These are phyloP conservation scores for Backusella liffmaniae DNA, from an alignment of 192 early-diverging fungal genomes.

Conservation along the genomic window DNA sequence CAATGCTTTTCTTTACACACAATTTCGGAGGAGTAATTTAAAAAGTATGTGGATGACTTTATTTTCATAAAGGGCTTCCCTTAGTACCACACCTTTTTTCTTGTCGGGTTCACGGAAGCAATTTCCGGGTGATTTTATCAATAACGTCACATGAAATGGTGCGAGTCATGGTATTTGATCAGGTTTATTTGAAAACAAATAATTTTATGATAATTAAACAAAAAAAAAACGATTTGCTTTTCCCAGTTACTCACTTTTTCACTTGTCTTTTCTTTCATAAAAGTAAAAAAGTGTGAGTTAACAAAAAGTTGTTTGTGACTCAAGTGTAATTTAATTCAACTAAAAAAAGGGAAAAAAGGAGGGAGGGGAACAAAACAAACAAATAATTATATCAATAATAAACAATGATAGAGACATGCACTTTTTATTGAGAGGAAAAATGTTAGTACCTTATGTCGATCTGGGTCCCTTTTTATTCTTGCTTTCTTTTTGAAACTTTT, in stretches of 20 bases:
- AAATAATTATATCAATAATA: neutral
- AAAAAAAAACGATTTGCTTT: neutral
- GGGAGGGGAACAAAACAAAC: neutral
- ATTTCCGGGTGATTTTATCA: slow-evolving; percentile 5
- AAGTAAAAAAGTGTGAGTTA: neutral
- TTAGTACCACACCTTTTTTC: neutral
- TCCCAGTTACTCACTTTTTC: neutral
- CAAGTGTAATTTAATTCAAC: neutral
- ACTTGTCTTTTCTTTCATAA: neutral
- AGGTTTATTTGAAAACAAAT: slow-evolving; percentile 6
- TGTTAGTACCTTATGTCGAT: neutral
- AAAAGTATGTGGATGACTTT: neutral
- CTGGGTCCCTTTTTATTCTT: neutral
- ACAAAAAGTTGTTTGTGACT: neutral
- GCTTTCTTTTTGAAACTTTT: neutral
- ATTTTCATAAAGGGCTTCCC: neutral
- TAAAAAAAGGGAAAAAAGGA: neutral
- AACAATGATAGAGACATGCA: neutral
- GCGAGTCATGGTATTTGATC: slow-evolving; percentile 8
- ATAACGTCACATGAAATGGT: neutral
- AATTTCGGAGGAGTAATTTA: neutral
- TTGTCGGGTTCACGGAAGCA: neutral
- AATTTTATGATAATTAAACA: neutral
- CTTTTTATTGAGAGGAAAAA: neutral
- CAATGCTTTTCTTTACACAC: neutral